A percentile compares a stretch with the other conserved stretches of the same genome.
phyloP scores from a whole-genome alignment of 208 protist genomes.

The Crithidia fasciculata region DNA sequence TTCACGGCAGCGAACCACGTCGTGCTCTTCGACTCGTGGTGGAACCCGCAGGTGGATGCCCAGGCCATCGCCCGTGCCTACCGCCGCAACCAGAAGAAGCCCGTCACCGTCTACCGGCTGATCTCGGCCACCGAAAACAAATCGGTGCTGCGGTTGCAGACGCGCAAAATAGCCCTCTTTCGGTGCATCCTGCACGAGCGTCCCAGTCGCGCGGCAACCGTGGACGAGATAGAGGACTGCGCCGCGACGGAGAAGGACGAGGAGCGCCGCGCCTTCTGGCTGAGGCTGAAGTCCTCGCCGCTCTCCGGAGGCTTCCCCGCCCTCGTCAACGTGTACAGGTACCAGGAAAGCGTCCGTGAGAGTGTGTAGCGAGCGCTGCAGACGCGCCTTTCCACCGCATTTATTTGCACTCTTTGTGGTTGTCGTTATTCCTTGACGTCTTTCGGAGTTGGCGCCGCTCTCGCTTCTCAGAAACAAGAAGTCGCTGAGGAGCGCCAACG shows the following conservation, averaged over 20 bases:
- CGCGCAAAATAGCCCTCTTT: conserved; percentile 80
- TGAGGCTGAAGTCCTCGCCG: conserved; percentile 42
- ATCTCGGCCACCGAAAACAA: conserved; percentile 63
- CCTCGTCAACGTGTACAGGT: conserved; percentile 59
- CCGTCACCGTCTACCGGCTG: conserved; percentile 97
- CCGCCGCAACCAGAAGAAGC: conserved; percentile 97
- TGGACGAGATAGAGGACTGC: conserved; percentile 68
- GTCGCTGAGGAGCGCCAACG: too few species aligned
- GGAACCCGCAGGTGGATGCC: conserved; percentile 98
- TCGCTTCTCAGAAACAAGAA: too few species aligned
- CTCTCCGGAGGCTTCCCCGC: conserved; percentile 54
- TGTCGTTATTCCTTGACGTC: too few species aligned
- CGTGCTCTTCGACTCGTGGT: conserved; percentile 98
- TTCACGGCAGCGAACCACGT: conserved; percentile 98
- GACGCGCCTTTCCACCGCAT: not conserved
- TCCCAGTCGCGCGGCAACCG: conserved; percentile 50
- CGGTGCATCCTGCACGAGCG: conserved; percentile 78
- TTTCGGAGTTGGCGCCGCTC: too few species aligned
- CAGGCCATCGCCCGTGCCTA: conserved; percentile 97
- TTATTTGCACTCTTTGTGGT: not conserved
- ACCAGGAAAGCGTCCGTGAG: conserved; percentile 49
- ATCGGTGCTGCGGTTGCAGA: conserved; percentile 65
- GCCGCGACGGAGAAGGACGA: conserved; percentile 55
- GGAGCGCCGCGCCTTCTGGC: conserved; percentile 62
- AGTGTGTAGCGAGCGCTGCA: not conserved